Conservation (phyloP, 148 eudicot species). For the Amaranthus cruentus region DNA sequence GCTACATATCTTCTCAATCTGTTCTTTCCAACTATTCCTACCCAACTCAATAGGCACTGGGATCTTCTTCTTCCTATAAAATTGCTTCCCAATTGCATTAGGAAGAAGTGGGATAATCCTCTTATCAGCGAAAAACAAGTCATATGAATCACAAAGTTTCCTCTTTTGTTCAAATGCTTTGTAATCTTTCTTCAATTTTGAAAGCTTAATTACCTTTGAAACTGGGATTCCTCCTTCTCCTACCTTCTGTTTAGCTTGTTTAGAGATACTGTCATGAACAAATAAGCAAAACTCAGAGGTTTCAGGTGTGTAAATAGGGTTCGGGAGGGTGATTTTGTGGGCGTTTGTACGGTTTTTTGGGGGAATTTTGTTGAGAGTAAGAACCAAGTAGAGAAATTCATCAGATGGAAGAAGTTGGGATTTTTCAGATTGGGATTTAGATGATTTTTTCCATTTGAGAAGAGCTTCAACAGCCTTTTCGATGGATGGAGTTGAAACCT, state of each 20-base stretch:
- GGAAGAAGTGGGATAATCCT: constrained; percentile 53
- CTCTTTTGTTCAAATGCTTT: constrained; percentile 57
- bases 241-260: constrained; percentile 39
- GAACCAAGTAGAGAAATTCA: constrained; percentile 56
- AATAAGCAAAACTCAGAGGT: constrained; percentile 47
- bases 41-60: constrained; percentile 67
- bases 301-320: constrained; percentile 38
- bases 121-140: constrained; percentile 59
- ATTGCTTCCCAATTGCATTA: constrained; percentile 49
- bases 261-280: constrained; percentile 42
- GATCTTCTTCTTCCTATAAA: constrained; percentile 64
- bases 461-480: constrained; percentile 43
- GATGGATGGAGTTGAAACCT: constrained; percentile 15
- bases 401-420: constrained; percentile 40
- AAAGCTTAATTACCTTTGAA: constrained; percentile 44
- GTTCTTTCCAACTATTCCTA: constrained; percentile 64
- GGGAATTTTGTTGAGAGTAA: constrained; percentile 71
- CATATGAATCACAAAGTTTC: constrained; percentile 64
- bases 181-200: constrained; percentile 53
- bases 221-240: constrained; percentile 31
- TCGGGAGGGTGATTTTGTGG: constrained; percentile 51
- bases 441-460: constrained; percentile 43
- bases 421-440: constrained; percentile 28
- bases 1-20: constrained; percentile 55
- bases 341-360: constrained; percentile 41